Conservation (phyloP, 2,329 filamentous ascomycete genomes). For the Sclerotinia borealis region DNA sequence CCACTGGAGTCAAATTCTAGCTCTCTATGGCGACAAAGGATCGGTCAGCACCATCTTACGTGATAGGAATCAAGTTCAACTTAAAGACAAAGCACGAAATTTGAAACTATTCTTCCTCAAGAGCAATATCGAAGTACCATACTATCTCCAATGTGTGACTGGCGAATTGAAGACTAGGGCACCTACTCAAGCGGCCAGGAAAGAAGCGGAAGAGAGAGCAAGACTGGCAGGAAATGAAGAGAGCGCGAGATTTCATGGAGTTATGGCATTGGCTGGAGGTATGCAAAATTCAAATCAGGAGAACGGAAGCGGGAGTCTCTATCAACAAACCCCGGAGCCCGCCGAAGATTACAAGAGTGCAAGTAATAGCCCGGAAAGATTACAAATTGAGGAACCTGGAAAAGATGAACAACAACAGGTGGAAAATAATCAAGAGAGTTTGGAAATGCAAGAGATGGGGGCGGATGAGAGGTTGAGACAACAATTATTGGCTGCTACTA, state of each 20-base stretch:
- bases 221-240: conserved; percentile 54
- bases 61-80: conserved; percentile 82
- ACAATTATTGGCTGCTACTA: conserved; percentile 4
- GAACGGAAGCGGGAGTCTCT: conserved; percentile 1
- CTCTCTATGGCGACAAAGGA: conserved; percentile 74
- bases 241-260: conserved; percentile 53
- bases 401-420: background rate
- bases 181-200: conserved; percentile 64
- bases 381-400: conserved; percentile 18
- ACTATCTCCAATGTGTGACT: conserved; percentile 80
- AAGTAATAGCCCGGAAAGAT: conserved; percentile 12
- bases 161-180: conserved; percentile 84
- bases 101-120: conserved; percentile 89
- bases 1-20: conserved; percentile 88
- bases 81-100: conserved; percentile 89
- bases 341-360: conserved; percentile 5
- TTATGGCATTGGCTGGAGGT: conserved; percentile 49
- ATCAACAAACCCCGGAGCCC: background rate
- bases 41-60: conserved; percentile 77
- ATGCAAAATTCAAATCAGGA: conserved; percentile 26
- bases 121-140: conserved; percentile 84
- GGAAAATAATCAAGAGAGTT: background rate
- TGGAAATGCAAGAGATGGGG: conserved; percentile 11
- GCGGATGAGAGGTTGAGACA: conserved; percentile 11
- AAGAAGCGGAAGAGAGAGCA: conserved; percentile 60